Percentiles rank a stretch among this genome's conserved stretches.
phyloP scores from a whole-genome alignment of 352 stramenopile species.

The Peronospora farinosa region DNA sequence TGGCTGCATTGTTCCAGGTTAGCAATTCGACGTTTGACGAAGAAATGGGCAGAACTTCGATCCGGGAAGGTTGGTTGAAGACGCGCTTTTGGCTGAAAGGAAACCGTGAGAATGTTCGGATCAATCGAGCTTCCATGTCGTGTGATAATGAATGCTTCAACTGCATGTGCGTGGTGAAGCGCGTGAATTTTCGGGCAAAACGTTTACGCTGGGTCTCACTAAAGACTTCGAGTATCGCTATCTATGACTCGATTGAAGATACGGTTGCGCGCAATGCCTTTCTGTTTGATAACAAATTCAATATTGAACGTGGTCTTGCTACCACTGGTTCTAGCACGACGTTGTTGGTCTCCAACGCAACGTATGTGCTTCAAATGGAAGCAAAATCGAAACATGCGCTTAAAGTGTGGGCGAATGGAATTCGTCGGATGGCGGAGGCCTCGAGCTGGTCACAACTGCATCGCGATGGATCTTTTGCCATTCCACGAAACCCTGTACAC shows the following conservation, averaged over 20 bases:
- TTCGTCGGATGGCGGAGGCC: slow-evolving; percentile 57
- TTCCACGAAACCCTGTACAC: slow-evolving; percentile 59
- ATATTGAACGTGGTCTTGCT: slow-evolving; percentile 72
- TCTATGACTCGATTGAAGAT: slow-evolving; percentile 74
- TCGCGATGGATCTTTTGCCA: slow-evolving; percentile 74
- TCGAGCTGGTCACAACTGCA: slow-evolving; percentile 75
- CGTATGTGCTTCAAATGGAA: slow-evolving; percentile 81
- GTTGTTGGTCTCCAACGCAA: slow-evolving; percentile 73
- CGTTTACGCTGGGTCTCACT: slow-evolving; percentile 77
- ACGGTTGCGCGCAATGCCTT: slow-evolving; percentile 63
- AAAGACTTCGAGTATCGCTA: slow-evolving; percentile 73
- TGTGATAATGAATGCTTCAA: slow-evolving; percentile 88
- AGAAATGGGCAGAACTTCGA: slow-evolving; percentile 71
- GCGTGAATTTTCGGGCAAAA: slow-evolving; percentile 77
- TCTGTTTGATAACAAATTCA: slow-evolving; percentile 79
- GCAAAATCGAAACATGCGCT: slow-evolving; percentile 75
- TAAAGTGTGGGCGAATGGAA: slow-evolving; percentile 80
- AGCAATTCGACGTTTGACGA: slow-evolving; percentile 81
- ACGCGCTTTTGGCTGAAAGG: slow-evolving; percentile 81
- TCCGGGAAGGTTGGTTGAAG: slow-evolving; percentile 80
- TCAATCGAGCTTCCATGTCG: slow-evolving; percentile 64
- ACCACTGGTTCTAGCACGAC: slow-evolving; percentile 71
- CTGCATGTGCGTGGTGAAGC: slow-evolving; percentile 86
- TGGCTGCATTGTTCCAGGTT: slow-evolving; percentile 78
- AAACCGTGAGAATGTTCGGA: slow-evolving; percentile 79